phyloP scores from a whole-genome alignment of 345 rosid genomes.

The Salix dunnii region DNA sequence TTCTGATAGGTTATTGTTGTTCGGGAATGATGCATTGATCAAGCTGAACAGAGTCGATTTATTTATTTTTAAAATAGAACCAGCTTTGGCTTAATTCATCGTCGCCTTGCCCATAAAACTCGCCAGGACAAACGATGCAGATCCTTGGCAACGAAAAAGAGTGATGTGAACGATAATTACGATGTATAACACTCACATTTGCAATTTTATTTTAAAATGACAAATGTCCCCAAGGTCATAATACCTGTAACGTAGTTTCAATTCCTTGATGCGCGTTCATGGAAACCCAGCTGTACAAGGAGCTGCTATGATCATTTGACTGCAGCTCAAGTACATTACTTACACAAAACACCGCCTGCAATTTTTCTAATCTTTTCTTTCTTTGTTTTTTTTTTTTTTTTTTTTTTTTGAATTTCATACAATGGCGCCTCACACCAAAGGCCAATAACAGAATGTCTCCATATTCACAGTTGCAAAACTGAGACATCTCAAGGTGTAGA shows the following conservation, averaged over 20 bases:
- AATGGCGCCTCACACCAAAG: slow-evolving; percentile 5
- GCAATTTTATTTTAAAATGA: background rate
- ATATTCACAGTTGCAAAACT: slow-evolving; percentile 39
- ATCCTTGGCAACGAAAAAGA: too few species aligned
- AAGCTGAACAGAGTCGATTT: too few species aligned
- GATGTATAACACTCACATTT: background rate
- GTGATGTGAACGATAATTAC: too few species aligned
- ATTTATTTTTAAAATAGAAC: too few species aligned
- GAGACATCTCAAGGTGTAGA: slow-evolving; percentile 47
- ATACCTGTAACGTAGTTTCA: slow-evolving; percentile 16
- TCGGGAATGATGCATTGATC: too few species aligned
- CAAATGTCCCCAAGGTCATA: background rate
- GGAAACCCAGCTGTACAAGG: slow-evolving; percentile 33
- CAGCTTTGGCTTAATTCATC: too few species aligned
- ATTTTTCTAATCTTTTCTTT: background rate
- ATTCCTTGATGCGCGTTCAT: slow-evolving; percentile 1
- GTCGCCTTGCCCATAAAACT: too few species aligned
- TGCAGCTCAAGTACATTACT: slow-evolving; percentile 6
- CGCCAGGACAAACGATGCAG: too few species aligned
- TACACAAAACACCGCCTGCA: slow-evolving; percentile 6
- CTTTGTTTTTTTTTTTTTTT: too few species aligned
- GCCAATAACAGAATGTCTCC: slow-evolving; percentile 16
- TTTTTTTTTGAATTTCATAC: slow-evolving; percentile 1
- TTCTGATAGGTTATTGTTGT: too few species aligned
- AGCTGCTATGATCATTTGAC: slow-evolving; percentile 15